Evolutionary conservation across 1,139 yeast species (phyloP), one percentile per base, ranked within the genome.

Genomic region (Kurtzmaniella quercitrusa): DNA sequence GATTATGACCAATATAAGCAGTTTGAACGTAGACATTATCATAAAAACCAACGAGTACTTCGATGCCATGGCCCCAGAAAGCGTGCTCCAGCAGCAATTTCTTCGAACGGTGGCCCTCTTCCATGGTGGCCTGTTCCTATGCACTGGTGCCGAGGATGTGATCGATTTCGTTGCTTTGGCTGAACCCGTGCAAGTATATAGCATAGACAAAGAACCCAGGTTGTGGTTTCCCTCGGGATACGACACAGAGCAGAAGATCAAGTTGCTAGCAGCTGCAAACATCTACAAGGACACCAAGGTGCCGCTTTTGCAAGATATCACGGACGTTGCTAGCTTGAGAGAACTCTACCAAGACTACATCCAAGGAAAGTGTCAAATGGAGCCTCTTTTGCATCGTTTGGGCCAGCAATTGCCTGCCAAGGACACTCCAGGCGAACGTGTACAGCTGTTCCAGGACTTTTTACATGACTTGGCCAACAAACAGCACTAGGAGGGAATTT

Each of bases 41-140:
- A 61, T 34, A 18, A 49, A 5, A 60, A 63, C 3, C 36, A 56
- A 7, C 52, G 55, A 2, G 54, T 55, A 8, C 4, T 14, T 8
- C 14, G 60, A 57, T 37, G 57, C 55, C 37, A 49, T 65, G 17
- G 46, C 62, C 1, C 52, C 59, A 3, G 48, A 48, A 11, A 52
- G 56, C 25, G 55, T 66, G 11, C 51, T 51, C 24, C 54, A 12
- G 18, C 89, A 85, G 54, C 86, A 83, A 51, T 54, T 68, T 38
- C 50, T 82, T 25, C 67, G 95, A 34, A 60, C 73, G 9, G 48
- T 81, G 1, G 66, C 79, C 11, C 55, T 79, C 41, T 63, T 68
- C 33, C 76, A 75, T 52, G 75, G 71, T 0, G 71, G 65, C 1
- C 54, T 67, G 2, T 54, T 73, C 15, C 47, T 59, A 2, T 65